A percentile compares a stretch with the other conserved stretches of the same genome.
These are phyloP conservation scores for Penicillium alfredii DNA, from an alignment of 495 filamentous ascomycete genomes.

Conservation along the genomic window DNA sequence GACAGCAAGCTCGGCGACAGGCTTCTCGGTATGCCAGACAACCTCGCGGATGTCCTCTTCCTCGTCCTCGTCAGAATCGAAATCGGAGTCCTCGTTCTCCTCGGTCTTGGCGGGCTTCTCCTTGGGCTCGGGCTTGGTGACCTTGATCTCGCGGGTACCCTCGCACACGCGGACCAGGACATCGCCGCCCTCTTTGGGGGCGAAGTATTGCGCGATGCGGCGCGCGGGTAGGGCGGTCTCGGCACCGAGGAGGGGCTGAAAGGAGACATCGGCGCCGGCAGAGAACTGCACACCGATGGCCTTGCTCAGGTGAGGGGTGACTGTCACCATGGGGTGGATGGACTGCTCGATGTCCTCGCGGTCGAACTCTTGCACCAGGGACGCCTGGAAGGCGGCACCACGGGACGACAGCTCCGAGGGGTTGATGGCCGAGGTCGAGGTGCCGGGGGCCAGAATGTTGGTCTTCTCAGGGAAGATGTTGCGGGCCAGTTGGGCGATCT, in stretches of 20 bases:
- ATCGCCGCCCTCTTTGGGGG: constrained; percentile 72
- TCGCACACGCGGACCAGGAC: constrained; percentile 83
- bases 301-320: constrained; percentile 79
- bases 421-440: constrained; percentile 72
- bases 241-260: constrained; percentile 69
- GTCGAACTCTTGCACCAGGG: constrained; percentile 86
- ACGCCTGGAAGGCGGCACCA: constrained; percentile 93
- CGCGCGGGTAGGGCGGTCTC: constrained; percentile 90
- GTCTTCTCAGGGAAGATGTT: constrained; percentile 78
- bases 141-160: constrained; percentile 80
- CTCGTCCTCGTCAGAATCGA: constrained; percentile 57
- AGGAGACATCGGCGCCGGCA: constrained; percentile 51
- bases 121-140: constrained; percentile 77
- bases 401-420: constrained; percentile 83
- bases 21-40: constrained; percentile 81
- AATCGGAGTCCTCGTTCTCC: constrained; percentile 60
- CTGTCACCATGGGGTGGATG: constrained; percentile 91
- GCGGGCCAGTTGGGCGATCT: constrained; percentile 70
- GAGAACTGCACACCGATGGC: constrained; percentile 82
- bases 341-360: constrained; percentile 90
- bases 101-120: constrained; percentile 57
- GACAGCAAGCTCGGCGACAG: constrained; percentile 81
- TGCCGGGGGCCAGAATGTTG: constrained; percentile 74
- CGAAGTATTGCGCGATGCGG: constrained; percentile 67
- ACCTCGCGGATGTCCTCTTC: constrained; percentile 84